Percentiles rank a stretch among this genome's conserved stretches.
phyloP scores from a whole-genome alignment of 163 green algal genomes.

The Scenedesmus sp. region DNA sequence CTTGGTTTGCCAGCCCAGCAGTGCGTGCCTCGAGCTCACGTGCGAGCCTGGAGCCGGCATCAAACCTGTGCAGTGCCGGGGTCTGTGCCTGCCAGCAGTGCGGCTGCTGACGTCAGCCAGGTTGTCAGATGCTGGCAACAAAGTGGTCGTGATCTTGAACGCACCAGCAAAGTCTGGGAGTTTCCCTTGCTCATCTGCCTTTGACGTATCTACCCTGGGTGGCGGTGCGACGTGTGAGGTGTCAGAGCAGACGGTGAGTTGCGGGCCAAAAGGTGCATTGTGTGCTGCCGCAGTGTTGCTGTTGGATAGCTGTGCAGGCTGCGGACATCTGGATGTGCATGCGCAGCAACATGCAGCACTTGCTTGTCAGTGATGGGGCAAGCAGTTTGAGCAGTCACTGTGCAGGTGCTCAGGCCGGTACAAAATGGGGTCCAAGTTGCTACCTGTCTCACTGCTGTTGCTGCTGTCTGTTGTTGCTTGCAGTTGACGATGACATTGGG shows the following conservation, averaged over 20 bases:
- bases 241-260: background rate
- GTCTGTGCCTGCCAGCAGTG: background rate
- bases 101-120: background rate
- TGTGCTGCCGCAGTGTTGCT: background rate
- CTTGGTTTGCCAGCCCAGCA: background rate
- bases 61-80: background rate
- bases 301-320: background rate
- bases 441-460: background rate
- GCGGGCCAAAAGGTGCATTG: background rate
- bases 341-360: too few species aligned
- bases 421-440: background rate
- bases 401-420: too few species aligned
- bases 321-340: too few species aligned
- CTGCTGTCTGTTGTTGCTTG: background rate
- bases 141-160: background rate
- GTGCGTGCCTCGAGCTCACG: background rate
- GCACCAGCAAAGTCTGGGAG: background rate
- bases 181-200: background rate
- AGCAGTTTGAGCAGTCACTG: too few species aligned
- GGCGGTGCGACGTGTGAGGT: constrained; percentile 2
- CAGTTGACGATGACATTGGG: constrained; percentile 23
- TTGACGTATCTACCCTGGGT: background rate
- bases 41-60: background rate
- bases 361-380: too few species aligned
- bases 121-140: constrained; percentile 2